A percentile compares a stretch with the other conserved stretches of the same genome.
phyloP scores from a whole-genome alignment of 306 rosid species.

The Morella rubra region DNA sequence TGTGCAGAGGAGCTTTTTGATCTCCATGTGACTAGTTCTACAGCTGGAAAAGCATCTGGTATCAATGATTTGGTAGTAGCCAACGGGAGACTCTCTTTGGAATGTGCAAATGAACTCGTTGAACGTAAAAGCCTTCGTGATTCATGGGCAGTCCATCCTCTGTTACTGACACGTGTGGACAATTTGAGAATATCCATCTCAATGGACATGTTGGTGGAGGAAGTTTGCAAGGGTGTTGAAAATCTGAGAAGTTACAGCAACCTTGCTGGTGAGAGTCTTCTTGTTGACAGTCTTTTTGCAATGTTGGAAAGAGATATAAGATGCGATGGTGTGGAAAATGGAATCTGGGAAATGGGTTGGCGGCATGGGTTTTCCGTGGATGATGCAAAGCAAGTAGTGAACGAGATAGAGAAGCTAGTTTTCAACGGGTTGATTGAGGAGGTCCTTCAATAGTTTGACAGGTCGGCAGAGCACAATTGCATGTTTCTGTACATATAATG shows the following conservation, averaged over 20 bases:
- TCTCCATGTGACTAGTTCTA: constrained; percentile 41
- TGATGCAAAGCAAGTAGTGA: constrained; percentile 70
- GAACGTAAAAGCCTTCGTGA: constrained; percentile 45
- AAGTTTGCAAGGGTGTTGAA: constrained; percentile 49
- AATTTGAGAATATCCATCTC: constrained; percentile 42
- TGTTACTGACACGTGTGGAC: constrained; percentile 35
- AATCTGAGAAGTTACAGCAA: constrained; percentile 44
- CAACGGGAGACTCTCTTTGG: constrained; percentile 42
- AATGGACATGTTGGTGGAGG: constrained; percentile 54
- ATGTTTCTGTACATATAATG: background rate
- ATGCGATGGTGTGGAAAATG: constrained; percentile 56
- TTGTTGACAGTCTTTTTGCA: constrained; percentile 46
- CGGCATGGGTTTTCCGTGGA: constrained; percentile 58
- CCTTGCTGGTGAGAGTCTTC: constrained; percentile 29
- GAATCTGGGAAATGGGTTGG: constrained; percentile 83
- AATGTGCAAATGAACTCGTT: constrained; percentile 68
- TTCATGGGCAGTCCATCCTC: constrained; percentile 41
- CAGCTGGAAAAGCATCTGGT: constrained; percentile 32
- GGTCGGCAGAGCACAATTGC: constrained; percentile 18
- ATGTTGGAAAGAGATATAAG: constrained; percentile 67
- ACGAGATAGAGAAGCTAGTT: constrained; percentile 56
- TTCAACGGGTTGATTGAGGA: constrained; percentile 70
- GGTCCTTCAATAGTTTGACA: constrained; percentile 33
- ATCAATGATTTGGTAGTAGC: constrained; percentile 18
- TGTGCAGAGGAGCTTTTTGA: constrained; percentile 61